Percentiles rank a stretch among this genome's conserved stretches.
These are phyloP conservation scores for Botrytis aclada DNA, from an alignment of 2,329 filamentous ascomycete genomes.

Conservation along the genomic window DNA sequence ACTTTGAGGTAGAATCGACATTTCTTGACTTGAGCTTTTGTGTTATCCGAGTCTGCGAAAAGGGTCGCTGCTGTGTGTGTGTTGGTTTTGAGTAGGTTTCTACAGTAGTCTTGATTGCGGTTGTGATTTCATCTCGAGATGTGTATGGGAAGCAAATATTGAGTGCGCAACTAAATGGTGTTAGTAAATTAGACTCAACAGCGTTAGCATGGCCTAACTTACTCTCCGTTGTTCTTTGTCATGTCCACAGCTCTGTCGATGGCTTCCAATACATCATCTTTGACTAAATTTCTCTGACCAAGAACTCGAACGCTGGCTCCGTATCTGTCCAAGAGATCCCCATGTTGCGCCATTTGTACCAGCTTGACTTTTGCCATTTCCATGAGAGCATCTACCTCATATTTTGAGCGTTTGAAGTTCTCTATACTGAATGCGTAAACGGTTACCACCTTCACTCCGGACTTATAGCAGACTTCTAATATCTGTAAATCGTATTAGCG, in stretches of 20 bases:
- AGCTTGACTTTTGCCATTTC: slow-evolving; percentile 96
- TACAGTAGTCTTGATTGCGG: slow-evolving; percentile 83
- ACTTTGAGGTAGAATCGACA: slow-evolving; percentile 35
- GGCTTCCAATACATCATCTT: slow-evolving; percentile 81
- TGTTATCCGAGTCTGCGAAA: slow-evolving; percentile 83
- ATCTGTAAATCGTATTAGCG: slow-evolving; percentile 52
- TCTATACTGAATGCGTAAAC: slow-evolving; percentile 99
- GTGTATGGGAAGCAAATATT: slow-evolving; percentile 99
- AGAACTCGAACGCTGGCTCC: slow-evolving; percentile 83
- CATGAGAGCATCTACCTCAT: slow-evolving; percentile 96
- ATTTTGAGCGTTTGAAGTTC: slow-evolving; percentile 95
- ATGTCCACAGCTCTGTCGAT: slow-evolving; percentile 82
- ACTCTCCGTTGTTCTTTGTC: slow-evolving; percentile 84
- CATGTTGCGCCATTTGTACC: slow-evolving; percentile 86
- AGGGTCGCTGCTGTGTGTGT: slow-evolving; percentile 63
- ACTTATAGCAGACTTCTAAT: slow-evolving; percentile 97
- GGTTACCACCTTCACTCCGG: slow-evolving; percentile 92
- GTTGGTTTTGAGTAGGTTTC: slow-evolving; percentile 77
- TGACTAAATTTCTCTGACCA: slow-evolving; percentile 79
- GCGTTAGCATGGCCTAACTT: slow-evolving; percentile 29
- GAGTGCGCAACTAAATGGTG: slow-evolving; percentile 54
- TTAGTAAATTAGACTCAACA: not conserved
- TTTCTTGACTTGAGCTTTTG: slow-evolving; percentile 76
- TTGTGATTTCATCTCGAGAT: slow-evolving; percentile 90
- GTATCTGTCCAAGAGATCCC: slow-evolving; percentile 88